Conservation (phyloP, 768 basidiomycete genomes). For the Mycena rosella region DNA sequence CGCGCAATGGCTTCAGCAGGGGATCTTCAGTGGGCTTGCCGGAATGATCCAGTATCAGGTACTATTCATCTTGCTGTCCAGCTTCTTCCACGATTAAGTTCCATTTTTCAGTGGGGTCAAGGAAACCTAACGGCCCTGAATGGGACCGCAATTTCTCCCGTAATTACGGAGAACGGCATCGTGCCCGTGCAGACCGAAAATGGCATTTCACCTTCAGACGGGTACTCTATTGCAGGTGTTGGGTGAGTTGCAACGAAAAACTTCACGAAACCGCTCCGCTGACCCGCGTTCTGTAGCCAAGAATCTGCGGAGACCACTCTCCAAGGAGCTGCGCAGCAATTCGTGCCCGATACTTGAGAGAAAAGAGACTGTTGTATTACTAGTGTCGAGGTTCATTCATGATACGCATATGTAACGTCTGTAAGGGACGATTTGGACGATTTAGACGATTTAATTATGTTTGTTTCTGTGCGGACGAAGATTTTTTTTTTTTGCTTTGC, state of each 20-base stretch:
- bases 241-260: conserved; percentile 50
- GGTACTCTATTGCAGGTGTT: conserved; percentile 61
- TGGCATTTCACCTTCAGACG: conserved; percentile 75
- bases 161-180: conserved; percentile 47
- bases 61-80: conserved; percentile 11
- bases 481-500: too few species aligned
- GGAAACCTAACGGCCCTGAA: conserved; percentile 57
- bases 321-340: conserved; percentile 48
- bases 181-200: conserved; percentile 50
- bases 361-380: background rate
- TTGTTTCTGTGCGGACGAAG: too few species aligned
- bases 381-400: background rate
- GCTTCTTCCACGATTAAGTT: conserved; percentile 37
- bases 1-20: conserved; percentile 64
- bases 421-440: conserved; percentile 25
- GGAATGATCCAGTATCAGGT: conserved; percentile 65
- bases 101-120: conserved; percentile 66
- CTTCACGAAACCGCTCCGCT: background rate
- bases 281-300: conserved; percentile 40
- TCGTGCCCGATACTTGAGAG: conserved; percentile 44
- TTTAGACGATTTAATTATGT: conserved; percentile 12
- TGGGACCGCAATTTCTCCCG: conserved; percentile 60
- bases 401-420: background rate
- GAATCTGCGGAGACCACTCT: conserved; percentile 47
- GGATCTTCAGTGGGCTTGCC: conserved; percentile 48